Evolutionary conservation across 345 rosid genomes (phyloP).

Genomic region (Citrus mangshanensis): DNA sequence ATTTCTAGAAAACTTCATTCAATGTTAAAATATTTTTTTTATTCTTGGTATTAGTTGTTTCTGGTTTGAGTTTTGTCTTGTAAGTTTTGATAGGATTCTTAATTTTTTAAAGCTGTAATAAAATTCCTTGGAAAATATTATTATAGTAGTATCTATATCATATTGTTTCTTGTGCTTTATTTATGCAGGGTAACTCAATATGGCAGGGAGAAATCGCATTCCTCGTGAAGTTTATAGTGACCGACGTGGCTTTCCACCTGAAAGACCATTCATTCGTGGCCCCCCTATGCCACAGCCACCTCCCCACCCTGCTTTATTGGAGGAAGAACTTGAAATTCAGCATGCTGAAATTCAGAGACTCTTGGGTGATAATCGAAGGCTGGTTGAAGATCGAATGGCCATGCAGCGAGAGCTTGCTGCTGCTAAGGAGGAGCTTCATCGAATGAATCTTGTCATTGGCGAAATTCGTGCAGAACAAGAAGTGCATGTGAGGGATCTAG

Average conservation of each 20-base stretch:
- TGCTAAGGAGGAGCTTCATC: slow-evolving; percentile 86
- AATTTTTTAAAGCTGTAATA: background rate
- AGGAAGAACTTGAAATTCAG: slow-evolving; percentile 86
- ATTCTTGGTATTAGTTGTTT: background rate
- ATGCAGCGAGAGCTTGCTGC: slow-evolving; percentile 72
- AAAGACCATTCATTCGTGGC: slow-evolving; percentile 60
- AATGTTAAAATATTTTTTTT: background rate
- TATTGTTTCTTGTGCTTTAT: background rate
- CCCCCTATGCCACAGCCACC: slow-evolving; percentile 60
- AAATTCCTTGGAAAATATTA: background rate
- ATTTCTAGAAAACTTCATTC: background rate
- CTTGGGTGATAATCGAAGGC: slow-evolving; percentile 65
- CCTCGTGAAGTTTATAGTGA: slow-evolving; percentile 64
- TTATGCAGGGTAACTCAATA: slow-evolving; percentile 26
- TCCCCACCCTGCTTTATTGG: slow-evolving; percentile 73
- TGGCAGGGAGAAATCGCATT: slow-evolving; percentile 84
- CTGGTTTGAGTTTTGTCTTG: background rate
- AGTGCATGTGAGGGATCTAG: slow-evolving; percentile 57
- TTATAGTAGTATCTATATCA: background rate
- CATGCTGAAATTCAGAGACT: slow-evolving; percentile 75
- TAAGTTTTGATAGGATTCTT: background rate
- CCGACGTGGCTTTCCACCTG: slow-evolving; percentile 60
- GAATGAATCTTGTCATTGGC: slow-evolving; percentile 58
- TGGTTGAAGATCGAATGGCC: slow-evolving; percentile 71
- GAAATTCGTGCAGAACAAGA: slow-evolving; percentile 78